Percentiles rank a stretch among this genome's conserved stretches.
phyloP scores from a whole-genome alignment of 106 monocot genomes.

The Posidonia australis region DNA sequence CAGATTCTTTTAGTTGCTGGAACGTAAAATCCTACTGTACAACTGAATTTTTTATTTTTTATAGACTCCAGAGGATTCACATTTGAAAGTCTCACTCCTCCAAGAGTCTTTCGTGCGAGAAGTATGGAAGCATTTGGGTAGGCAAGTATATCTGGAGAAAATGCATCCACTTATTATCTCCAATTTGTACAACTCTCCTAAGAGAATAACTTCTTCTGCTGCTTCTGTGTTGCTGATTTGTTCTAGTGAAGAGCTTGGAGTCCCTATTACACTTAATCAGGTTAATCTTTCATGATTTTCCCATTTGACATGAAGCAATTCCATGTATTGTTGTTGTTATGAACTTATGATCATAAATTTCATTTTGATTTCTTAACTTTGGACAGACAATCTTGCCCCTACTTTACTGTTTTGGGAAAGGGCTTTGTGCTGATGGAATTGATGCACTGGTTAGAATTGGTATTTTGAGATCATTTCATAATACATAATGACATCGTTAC shows the following conservation, averaged over 20 bases:
- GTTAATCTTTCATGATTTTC: conserved; percentile 4
- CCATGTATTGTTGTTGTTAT: not conserved
- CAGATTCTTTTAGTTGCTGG: not conserved
- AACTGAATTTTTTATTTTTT: not conserved
- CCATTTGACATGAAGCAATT: not conserved
- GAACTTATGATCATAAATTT: not conserved
- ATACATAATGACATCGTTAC: not conserved
- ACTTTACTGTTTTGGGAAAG: conserved; percentile 81
- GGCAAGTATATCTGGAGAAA: conserved; percentile 74
- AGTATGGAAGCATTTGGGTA: conserved; percentile 79
- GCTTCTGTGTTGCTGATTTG: conserved; percentile 76
- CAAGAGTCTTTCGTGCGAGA: conserved; percentile 89
- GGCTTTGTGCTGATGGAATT: conserved; percentile 69
- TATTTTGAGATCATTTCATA: conserved; percentile 26
- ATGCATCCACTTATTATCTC: conserved; percentile 69
- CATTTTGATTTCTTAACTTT: not conserved
- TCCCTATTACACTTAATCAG: conserved; percentile 93
- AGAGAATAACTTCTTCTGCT: conserved; percentile 57
- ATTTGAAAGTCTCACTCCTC: conserved; percentile 78
- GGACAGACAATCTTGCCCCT: conserved; percentile 79
- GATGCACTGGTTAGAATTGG: conserved; percentile 94
- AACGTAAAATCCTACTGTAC: not conserved
- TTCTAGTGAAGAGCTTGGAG: conserved; percentile 87
- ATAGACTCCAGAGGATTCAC: conserved; percentile 59
- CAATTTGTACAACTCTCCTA: conserved; percentile 57